Conservation (phyloP, 75 land plant genomes). For the Isoetes taiwanensis region DNA sequence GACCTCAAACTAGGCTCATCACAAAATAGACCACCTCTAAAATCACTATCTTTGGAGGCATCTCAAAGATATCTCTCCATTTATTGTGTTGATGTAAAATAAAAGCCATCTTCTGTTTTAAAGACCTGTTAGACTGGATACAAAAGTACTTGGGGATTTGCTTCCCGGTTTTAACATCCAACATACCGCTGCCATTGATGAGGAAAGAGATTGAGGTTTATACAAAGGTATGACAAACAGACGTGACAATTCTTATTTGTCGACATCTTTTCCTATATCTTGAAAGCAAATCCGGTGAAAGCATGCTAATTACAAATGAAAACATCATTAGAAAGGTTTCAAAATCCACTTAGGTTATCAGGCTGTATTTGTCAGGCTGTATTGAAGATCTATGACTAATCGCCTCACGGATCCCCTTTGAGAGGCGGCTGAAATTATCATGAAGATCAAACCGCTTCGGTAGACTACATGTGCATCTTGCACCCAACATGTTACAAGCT, state of each 20-base stretch:
- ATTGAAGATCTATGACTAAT: conserved; percentile 24
- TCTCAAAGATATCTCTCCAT: conserved; percentile 65
- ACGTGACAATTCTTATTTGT: conserved; percentile 50
- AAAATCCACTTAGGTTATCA: conserved; percentile 29
- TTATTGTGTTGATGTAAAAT: conserved; percentile 37
- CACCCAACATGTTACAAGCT: conserved; percentile 76
- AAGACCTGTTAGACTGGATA: conserved; percentile 61
- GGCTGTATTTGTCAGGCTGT: conserved; percentile 24
- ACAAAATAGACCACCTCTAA: conserved; percentile 88
- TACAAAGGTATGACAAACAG: conserved; percentile 72
- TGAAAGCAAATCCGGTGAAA: conserved; percentile 62
- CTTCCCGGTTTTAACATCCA: conserved; percentile 94
- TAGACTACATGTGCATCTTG: conserved; percentile 21
- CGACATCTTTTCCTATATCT: conserved; percentile 59
- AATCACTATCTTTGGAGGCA: conserved; percentile 51
- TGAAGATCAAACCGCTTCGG: conserved; percentile 60
- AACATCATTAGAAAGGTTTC: conserved; percentile 67
- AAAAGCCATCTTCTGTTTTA: conserved; percentile 71
- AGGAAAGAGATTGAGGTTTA: conserved; percentile 81
- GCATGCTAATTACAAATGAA: conserved; percentile 36
- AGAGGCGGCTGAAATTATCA: conserved; percentile 69
- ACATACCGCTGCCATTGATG: conserved; percentile 82
- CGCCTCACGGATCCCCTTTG: conserved; percentile 25
- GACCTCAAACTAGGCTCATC: conserved; percentile 97
- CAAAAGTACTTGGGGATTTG: conserved; percentile 28